Percentiles rank a stretch among this genome's conserved stretches.
phyloP scores from a whole-genome alignment of 768 basidiomycete species.

The Plicaturopsis crispa region DNA sequence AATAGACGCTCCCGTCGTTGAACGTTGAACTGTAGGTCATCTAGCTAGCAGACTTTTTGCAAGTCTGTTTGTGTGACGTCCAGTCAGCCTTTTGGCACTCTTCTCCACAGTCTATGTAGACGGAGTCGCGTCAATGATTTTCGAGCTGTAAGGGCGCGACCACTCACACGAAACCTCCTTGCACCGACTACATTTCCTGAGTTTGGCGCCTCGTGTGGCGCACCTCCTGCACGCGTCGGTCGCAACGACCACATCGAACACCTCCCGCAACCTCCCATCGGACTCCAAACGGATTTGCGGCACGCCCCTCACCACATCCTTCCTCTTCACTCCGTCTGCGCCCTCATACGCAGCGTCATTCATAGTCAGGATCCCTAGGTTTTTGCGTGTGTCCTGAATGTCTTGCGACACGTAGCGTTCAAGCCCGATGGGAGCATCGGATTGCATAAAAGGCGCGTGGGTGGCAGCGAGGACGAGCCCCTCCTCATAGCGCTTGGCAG shows the following conservation, averaged over 20 bases:
- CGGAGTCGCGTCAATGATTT: not conserved
- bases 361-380: constrained; percentile 16
- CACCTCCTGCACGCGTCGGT: constrained; percentile 23
- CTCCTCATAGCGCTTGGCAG: constrained; percentile 24
- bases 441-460: constrained; percentile 12
- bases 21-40: no score
- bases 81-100: constrained; percentile 20
- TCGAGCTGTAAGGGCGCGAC: not conserved
- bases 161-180: constrained; percentile 20
- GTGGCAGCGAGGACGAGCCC: constrained; percentile 21
- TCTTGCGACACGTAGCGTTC: constrained; percentile 16
- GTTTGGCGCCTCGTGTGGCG: constrained; percentile 17
- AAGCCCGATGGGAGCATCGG: constrained; percentile 9
- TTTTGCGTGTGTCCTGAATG: constrained; percentile 13
- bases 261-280: constrained; percentile 9
- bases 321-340: constrained; percentile 8
- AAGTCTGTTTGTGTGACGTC: no score
- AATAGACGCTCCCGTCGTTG: no score
- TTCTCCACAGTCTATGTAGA: constrained; percentile 15
- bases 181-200: constrained; percentile 19
- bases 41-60: no score
- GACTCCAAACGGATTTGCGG: constrained; percentile 14
- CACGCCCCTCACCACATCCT: constrained; percentile 14
- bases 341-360: constrained; percentile 17
- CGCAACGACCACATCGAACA: constrained; percentile 15